Evolutionary conservation across 2,329 filamentous ascomycete genomes (phyloP).

Genomic region (Phyllosticta citrichinensis): DNA sequence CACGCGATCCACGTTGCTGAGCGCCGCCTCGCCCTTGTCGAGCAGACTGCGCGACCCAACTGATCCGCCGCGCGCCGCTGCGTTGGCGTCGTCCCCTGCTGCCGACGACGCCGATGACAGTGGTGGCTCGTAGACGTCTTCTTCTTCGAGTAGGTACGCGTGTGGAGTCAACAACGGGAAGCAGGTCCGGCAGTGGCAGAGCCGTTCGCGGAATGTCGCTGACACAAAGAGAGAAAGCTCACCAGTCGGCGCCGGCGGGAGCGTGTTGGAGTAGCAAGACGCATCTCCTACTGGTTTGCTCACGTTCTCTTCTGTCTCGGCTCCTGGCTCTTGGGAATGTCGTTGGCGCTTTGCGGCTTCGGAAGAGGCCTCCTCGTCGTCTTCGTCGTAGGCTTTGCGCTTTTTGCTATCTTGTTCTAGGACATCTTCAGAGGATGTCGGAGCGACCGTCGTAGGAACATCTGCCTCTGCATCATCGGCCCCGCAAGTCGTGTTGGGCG

Average conservation of each 20-base stretch:
- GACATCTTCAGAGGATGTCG: neutral
- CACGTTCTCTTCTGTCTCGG: neutral
- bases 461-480: neutral
- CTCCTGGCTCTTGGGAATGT: conserved; percentile 4
- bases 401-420: conserved; percentile 26
- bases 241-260: conserved; percentile 37
- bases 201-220: conserved; percentile 63
- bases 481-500: conserved; percentile 11
- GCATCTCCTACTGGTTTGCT: neutral
- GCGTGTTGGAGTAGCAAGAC: conserved; percentile 18
- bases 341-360: conserved; percentile 7
- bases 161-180: conserved; percentile 62
- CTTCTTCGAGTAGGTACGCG: conserved; percentile 80
- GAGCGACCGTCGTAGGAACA: neutral
- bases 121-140: conserved; percentile 88
- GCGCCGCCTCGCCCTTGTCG: conserved; percentile 83
- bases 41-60: conserved; percentile 72
- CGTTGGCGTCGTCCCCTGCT: conserved; percentile 45
- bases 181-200: conserved; percentile 78
- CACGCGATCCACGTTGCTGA: conserved; percentile 87
- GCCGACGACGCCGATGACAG: conserved; percentile 45
- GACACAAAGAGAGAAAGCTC: conserved; percentile 76
- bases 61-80: conserved; percentile 39
- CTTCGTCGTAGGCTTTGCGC: conserved; percentile 34
- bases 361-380: neutral